These are phyloP conservation scores for Rhizopogon sp. DNA, from an alignment of 768 basidiomycete genomes.

Conservation along the genomic window DNA sequence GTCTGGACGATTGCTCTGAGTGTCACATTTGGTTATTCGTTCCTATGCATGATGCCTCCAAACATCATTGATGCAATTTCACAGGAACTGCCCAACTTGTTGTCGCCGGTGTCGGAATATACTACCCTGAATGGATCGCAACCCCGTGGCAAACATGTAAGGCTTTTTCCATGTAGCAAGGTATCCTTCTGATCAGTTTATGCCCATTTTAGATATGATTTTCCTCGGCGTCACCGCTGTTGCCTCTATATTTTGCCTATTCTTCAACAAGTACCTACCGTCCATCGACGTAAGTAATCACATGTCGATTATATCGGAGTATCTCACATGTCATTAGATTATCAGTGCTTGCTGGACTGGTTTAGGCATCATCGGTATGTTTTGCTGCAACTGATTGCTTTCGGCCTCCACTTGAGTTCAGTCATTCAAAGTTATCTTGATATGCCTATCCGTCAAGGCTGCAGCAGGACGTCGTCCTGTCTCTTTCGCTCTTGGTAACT, in stretches of 20 bases:
- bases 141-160: slow-evolving; percentile 58
- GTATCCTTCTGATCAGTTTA: neutral
- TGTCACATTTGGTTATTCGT: slow-evolving; percentile 47
- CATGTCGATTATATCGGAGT: neutral
- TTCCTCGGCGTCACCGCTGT: slow-evolving; percentile 50
- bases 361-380: slow-evolving; percentile 45
- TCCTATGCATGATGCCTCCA: neutral
- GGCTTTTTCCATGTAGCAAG: slow-evolving; percentile 5
- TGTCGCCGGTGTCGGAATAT: slow-evolving; percentile 55
- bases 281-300: slow-evolving; percentile 39
- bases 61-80: neutral
- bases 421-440: slow-evolving; percentile 41
- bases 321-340: slow-evolving; percentile 30
- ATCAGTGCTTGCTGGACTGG: slow-evolving; percentile 62
- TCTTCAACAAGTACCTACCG: slow-evolving; percentile 48
- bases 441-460: slow-evolving; percentile 54
- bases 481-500: slow-evolving; percentile 52
- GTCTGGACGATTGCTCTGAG: slow-evolving; percentile 67
- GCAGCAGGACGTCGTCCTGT: slow-evolving; percentile 49
- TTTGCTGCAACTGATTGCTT: neutral
- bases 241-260: slow-evolving; percentile 47
- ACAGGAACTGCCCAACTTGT: slow-evolving; percentile 56
- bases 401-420: slow-evolving; percentile 7
- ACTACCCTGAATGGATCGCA: slow-evolving; percentile 51
- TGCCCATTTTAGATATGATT: slow-evolving; percentile 37